Evolutionary conservation across 75 land plant genomes (phyloP), one percentile per base, ranked within the genome.

Genomic region (Azolla pinnata): DNA sequence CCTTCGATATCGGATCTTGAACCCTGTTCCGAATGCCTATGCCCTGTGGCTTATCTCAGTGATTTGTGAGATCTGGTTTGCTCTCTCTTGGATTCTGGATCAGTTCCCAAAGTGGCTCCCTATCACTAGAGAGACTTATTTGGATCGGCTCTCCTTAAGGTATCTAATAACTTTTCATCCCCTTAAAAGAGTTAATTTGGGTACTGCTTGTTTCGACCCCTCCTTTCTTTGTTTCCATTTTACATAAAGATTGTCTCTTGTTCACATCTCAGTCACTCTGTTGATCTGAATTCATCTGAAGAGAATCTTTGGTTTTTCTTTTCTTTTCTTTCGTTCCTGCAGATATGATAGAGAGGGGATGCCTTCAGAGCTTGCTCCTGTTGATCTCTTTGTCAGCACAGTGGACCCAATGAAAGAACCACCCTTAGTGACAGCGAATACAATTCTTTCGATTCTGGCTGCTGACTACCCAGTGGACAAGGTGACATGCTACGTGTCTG

Each of bases 61-160:
- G 2, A 79, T 81, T 1, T 87, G 91, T 65, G 91, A 87, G 68
- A 72, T 87, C 29, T 87, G 91, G 91, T 87, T 87, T 67, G 88
- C 91, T n/a, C 23, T 84, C 10, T 87, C 91, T n/a, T 87, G 91
- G 91, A 75, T 87, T 51, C 76, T 87, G 25, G 91, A 87, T 60
- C 91, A 87, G 56, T 87, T 87, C 58, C 91, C 91, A 17, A 87
- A 87, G 58, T 87, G 91, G 91, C 59, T 73, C 8, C 91, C 91
- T 0, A 76, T 87, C 58, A 75, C 77, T 26, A 61, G 91, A 38
- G 91, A 87, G 49, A 87, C 91, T 18, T 87, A 84, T 53, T 61
- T 87, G 57, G 91, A 87, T 52, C 67, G 91, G 17, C 75, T 87
- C 7, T 74, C 88, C 1, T 56, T 87, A 32, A 72, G 91, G 83